These are phyloP conservation scores for Cokeromyces recurvatus DNA, from an alignment of 371 early-diverging fungal species.

Conservation along the genomic window DNA sequence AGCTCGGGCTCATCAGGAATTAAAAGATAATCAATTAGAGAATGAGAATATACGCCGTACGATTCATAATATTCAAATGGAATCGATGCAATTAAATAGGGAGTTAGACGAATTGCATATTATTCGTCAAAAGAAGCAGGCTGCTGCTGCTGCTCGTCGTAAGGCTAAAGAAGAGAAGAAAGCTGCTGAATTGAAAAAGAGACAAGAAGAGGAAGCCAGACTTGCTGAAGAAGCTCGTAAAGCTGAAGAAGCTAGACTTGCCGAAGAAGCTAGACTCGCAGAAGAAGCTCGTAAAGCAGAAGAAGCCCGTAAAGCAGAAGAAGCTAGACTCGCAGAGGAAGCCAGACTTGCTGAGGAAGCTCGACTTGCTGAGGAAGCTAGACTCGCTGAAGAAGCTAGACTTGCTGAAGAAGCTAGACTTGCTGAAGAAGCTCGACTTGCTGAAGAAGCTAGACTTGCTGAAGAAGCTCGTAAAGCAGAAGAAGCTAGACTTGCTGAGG, in stretches of 20 bases:
- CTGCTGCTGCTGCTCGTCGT: slow-evolving; percentile 9
- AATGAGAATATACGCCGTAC: slow-evolving; percentile 29
- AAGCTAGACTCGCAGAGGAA: background rate
- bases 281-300: slow-evolving; percentile 3
- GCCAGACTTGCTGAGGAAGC: too few relatives aligned
- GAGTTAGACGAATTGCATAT: slow-evolving; percentile 25
- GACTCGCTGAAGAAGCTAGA: background rate
- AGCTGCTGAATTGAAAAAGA: slow-evolving; percentile 6
- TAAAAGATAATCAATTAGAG: slow-evolving; percentile 29
- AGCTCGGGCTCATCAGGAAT: slow-evolving; percentile 12
- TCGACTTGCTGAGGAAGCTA: background rate
- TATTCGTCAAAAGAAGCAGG: slow-evolving; percentile 19
- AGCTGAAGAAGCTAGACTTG: slow-evolving; percentile 5
- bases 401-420: slow-evolving; percentile 8
- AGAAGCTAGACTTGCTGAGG: slow-evolving; percentile 2
- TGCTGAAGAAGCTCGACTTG: slow-evolving; percentile 1
- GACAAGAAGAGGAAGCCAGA: slow-evolving; percentile 14
- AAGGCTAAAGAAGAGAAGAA: slow-evolving; percentile 2
- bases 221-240: background rate
- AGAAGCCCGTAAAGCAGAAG: slow-evolving; percentile 3
- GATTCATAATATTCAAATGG: slow-evolving; percentile 38
- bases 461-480: slow-evolving; percentile 6
- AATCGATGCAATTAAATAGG: slow-evolving; percentile 18
- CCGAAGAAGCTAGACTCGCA: too few relatives aligned
- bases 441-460: too few relatives aligned